Evolutionary conservation across 768 basidiomycete species (phyloP).

Genomic region (Amanita pseudoporphyria): DNA sequence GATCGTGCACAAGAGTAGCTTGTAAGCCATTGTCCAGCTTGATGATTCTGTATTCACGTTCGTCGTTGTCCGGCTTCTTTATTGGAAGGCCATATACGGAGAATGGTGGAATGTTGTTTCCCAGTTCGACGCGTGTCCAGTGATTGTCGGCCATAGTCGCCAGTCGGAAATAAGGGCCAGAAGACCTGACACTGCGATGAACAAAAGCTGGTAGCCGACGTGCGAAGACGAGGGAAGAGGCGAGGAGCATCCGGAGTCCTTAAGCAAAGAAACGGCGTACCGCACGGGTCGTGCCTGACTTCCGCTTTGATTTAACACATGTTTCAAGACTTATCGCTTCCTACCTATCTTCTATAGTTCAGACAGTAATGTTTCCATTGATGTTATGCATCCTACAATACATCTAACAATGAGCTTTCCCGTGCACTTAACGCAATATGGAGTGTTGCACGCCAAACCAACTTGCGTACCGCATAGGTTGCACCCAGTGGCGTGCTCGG

Average conservation of each 20-base stretch:
- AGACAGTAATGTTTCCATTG: too few species aligned
- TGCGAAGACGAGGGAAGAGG: neutral
- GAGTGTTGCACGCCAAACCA: too few species aligned
- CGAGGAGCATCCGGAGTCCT: neutral
- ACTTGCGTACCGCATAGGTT: neutral
- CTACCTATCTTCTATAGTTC: too few species aligned
- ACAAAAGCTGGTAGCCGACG: neutral
- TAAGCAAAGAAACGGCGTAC: neutral
- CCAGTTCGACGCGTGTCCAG: slow-evolving; percentile 25
- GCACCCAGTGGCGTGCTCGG: neutral
- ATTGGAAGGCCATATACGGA: slow-evolving; percentile 50
- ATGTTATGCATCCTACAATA: too few species aligned
- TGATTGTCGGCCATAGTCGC: slow-evolving; percentile 15
- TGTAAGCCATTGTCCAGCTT: slow-evolving; percentile 85
- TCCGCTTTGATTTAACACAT: too few species aligned
- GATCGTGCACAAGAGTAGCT: slow-evolving; percentile 75
- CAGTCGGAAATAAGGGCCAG: slow-evolving; percentile 9
- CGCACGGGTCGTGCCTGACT: slow-evolving; percentile 2
- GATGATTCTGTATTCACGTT: slow-evolving; percentile 74
- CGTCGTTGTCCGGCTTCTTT: slow-evolving; percentile 67
- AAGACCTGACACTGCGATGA: neutral
- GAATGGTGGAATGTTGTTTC: slow-evolving; percentile 30
- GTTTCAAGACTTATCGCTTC: too few species aligned
- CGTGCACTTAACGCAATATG: too few species aligned
- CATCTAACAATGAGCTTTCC: too few species aligned